Conservation (phyloP, 2,329 filamentous ascomycete genomes). For the Fusarium paranaense region DNA sequence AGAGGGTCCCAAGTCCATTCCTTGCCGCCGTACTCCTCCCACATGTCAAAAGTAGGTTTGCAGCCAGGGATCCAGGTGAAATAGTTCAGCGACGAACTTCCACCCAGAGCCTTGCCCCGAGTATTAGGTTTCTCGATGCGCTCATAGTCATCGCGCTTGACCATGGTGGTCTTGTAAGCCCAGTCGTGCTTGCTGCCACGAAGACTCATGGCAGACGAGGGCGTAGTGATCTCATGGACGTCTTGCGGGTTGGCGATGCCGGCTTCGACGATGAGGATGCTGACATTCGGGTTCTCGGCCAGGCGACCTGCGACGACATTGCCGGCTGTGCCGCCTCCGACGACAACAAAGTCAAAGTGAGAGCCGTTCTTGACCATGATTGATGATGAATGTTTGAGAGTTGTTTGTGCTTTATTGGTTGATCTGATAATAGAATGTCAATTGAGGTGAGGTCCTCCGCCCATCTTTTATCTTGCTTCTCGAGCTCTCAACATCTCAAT, state of each 20-base stretch:
- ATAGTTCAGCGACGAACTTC: constrained; percentile 71
- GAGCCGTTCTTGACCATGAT: background rate
- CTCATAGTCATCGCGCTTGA: constrained; percentile 68
- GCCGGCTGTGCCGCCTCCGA: constrained; percentile 48
- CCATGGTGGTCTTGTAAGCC: constrained; percentile 71
- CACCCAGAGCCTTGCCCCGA: constrained; percentile 69
- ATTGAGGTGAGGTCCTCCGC: background rate
- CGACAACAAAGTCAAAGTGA: background rate
- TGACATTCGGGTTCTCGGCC: constrained; percentile 51
- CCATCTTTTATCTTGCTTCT: background rate
- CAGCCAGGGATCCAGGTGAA: constrained; percentile 72
- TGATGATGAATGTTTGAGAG: background rate
- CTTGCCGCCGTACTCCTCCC: constrained; percentile 78
- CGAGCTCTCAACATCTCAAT: background rate
- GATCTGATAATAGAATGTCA: background rate
- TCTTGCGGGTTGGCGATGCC: constrained; percentile 60
- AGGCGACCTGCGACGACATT: constrained; percentile 50
- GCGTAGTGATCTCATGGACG: constrained; percentile 64
- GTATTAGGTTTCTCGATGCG: constrained; percentile 73
- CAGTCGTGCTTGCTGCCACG: constrained; percentile 69
- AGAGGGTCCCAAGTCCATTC: constrained; percentile 66
- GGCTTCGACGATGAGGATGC: constrained; percentile 60
- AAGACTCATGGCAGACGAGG: constrained; percentile 63
- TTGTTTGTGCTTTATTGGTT: background rate
- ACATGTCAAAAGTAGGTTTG: constrained; percentile 71